These are phyloP conservation scores for Colletotrichum neosansevieriae DNA, from an alignment of 2,329 filamentous ascomycete genomes.

Conservation along the genomic window DNA sequence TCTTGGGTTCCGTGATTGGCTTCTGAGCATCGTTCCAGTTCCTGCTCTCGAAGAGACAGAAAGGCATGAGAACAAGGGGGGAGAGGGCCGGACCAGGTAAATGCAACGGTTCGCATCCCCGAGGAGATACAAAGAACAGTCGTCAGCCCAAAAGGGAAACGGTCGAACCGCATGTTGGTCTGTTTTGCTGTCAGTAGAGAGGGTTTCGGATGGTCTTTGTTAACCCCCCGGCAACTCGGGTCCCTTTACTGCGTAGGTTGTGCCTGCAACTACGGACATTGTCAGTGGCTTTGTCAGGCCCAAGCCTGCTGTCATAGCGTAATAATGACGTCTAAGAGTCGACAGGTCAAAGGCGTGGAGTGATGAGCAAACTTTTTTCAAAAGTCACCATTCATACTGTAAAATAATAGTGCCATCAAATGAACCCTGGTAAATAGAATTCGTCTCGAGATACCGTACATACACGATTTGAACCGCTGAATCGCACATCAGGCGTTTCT, in stretches of 20 bases:
- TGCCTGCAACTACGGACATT: background rate
- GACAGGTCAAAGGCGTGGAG: conserved; percentile 5
- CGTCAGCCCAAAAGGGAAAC: conserved; percentile 6
- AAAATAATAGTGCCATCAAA: background rate
- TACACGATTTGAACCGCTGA: background rate
- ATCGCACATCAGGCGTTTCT: background rate
- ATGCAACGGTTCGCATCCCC: background rate
- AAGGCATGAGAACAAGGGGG: background rate
- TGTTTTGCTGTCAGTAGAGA: background rate
- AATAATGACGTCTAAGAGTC: conserved; percentile 34
- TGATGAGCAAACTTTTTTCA: background rate
- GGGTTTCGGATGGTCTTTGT: background rate
- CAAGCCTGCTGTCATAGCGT: conserved; percentile 30
- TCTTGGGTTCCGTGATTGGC: background rate
- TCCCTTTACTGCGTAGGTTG: background rate
- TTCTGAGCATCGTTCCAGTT: background rate
- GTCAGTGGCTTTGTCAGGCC: conserved; percentile 2
- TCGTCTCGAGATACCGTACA: background rate
- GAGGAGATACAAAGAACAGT: conserved; percentile 11
- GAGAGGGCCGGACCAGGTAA: background rate
- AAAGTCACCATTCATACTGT: background rate
- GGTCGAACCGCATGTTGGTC: background rate
- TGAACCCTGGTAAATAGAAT: background rate
- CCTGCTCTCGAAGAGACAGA: background rate
- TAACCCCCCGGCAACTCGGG: background rate